Base-by-base conservation (phyloP, 2,329 filamentous ascomycete genomes). In the Pseudocercospora vitis region DNA sequence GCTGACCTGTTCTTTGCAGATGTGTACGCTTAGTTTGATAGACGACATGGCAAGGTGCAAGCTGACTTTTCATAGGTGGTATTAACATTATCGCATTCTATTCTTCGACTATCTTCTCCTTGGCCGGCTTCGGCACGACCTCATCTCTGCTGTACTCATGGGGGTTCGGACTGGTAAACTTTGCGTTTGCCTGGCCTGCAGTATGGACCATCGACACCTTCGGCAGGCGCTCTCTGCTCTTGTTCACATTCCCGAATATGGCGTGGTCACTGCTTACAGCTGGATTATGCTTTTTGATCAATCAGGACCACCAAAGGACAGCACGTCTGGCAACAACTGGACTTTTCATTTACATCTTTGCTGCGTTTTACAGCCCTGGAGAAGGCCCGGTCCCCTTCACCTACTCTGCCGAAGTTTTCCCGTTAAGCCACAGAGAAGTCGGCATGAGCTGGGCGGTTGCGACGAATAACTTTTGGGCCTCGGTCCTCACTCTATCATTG, bases 101-200 rank as follows among this genome's bases (percentile, higher is more conserved):
- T 53, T 65, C 58, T 2, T 62, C 62, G 2, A 61, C 66, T 2
- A 66, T 71, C 49, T 70, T 71, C 57, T 57, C 56, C 3, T 47
- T 68, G 16, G 67, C 68, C 7, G 68, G 68, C 3, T 73, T 71
- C 16, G 47, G 65, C 62, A n/a, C 61, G 74, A 59, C 76, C 74
- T 60, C 74, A 71, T 60, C 75, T 4, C 67, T 85, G n/a, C 69
- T 82, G 14, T 81, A 78, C 0, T 81, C 80, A 0, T 79, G 78
- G 62, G 81, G 81, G 0, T 84, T 83, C 55, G 82, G 82, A 2
- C 68, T 83, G 0, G 73, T 82, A 50, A 83, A 79, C 58, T 83
- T 83, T 58, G 39, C 82, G 44, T 83, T 83, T 59, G 80, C 81
- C 0, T 79, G 76, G 57, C 81, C 81, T 0, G 81, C 81, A 1